A percentile compares a stretch with the other conserved stretches of the same genome.
Conservation (phyloP, 805 yeast genomes). For the Ogataea paraovalis region DNA sequence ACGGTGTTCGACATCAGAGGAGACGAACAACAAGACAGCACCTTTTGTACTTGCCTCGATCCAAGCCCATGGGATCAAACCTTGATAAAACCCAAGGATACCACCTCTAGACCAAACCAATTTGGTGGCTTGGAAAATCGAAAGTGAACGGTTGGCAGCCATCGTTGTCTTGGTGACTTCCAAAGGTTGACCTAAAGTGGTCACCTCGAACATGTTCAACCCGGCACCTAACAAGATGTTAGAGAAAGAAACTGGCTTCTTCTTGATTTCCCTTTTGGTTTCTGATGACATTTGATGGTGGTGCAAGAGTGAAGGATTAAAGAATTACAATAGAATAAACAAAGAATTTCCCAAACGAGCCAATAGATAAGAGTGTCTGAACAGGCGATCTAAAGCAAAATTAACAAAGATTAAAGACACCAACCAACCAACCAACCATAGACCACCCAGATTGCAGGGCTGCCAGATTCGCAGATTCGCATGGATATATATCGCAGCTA, state of each 20-base stretch:
- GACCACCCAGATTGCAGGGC: too few species aligned
- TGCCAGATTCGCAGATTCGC: too few species aligned
- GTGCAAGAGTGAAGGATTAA: background rate
- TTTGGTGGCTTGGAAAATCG: slow-evolving; percentile 61
- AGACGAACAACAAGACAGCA: slow-evolving; percentile 88
- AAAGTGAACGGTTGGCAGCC: slow-evolving; percentile 89
- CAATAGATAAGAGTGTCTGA: too few species aligned
- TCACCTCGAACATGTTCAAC: slow-evolving; percentile 85
- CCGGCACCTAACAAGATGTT: slow-evolving; percentile 93
- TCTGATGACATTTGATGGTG: background rate
- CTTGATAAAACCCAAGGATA: slow-evolving; percentile 87
- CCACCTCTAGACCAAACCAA: slow-evolving; percentile 95
- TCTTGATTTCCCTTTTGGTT: slow-evolving; percentile 45
- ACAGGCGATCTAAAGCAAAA: too few species aligned
- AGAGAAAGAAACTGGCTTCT: slow-evolving; percentile 83
- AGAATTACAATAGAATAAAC: too few species aligned
- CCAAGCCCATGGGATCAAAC: slow-evolving; percentile 99
- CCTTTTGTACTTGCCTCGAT: slow-evolving; percentile 99
- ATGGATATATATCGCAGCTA: too few species aligned
- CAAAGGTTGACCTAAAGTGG: slow-evolving; percentile 94
- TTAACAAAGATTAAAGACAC: too few species aligned
- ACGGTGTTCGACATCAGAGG: slow-evolving; percentile 86
- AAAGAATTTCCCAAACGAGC: too few species aligned
- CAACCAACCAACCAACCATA: too few species aligned
- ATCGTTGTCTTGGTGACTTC: slow-evolving; percentile 96